Conservation (phyloP, 345 rosid genomes). For the Euphorbia tirucalli region DNA sequence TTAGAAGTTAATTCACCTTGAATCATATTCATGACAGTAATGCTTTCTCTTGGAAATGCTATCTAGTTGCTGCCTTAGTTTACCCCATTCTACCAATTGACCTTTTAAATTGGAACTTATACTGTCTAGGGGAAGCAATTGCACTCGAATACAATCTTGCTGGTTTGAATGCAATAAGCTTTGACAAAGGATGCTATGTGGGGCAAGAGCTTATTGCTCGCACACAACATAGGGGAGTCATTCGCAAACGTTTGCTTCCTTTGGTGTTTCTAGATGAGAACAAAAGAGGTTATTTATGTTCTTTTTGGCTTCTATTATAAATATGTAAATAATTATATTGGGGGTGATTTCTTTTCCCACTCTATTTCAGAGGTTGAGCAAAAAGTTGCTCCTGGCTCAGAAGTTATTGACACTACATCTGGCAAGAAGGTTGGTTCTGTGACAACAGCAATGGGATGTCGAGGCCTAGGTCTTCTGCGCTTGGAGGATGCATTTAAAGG, state of each 20-base stretch:
- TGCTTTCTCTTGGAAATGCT: not conserved
- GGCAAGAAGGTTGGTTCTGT: constrained; percentile 76
- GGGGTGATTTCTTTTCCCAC: not conserved
- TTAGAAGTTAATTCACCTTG: not conserved
- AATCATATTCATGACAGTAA: not conserved
- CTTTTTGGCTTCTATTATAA: not conserved
- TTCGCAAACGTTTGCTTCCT: constrained; percentile 81
- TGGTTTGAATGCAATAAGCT: constrained; percentile 88
- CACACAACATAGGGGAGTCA: constrained; percentile 83
- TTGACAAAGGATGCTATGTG: constrained; percentile 92
- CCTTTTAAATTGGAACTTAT: constrained; percentile 1
- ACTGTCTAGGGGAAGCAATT: constrained; percentile 72
- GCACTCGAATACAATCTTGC: constrained; percentile 83
- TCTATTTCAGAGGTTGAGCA: constrained; percentile 48
- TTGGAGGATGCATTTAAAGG: constrained; percentile 62
- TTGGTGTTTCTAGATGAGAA: constrained; percentile 48
- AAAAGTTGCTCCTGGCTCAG: constrained; percentile 61
- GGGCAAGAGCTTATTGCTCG: constrained; percentile 97
- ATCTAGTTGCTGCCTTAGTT: not conserved
- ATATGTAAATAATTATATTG: not conserved
- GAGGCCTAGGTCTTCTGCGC: constrained; percentile 73
- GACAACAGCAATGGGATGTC: constrained; percentile 61
- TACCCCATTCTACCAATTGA: not conserved
- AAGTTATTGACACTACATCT: constrained; percentile 49
- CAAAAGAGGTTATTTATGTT: constrained; percentile 48